These are phyloP conservation scores for Russula abietina DNA, from an alignment of 768 basidiomycete species.

Conservation along the genomic window DNA sequence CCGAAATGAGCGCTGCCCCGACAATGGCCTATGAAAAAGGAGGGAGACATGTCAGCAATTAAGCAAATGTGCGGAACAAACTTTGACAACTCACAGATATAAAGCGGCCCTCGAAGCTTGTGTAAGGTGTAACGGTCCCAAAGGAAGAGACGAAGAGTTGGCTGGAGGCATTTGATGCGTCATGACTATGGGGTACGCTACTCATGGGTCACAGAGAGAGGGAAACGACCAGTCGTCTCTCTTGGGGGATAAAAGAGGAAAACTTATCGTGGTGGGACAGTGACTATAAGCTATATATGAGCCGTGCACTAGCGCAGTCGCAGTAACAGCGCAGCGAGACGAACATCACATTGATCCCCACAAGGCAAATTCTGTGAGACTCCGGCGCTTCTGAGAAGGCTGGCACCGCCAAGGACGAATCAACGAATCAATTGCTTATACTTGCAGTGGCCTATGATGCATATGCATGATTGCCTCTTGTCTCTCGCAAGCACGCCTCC, in stretches of 20 bases:
- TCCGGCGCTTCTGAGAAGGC: too few relatives aligned
- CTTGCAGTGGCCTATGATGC: too few relatives aligned
- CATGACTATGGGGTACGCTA: background rate
- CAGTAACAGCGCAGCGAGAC: background rate
- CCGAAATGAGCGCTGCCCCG: conserved; percentile 28
- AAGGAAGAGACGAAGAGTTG: background rate
- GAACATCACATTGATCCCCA: background rate
- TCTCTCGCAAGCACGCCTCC: too few relatives aligned
- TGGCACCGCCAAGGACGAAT: too few relatives aligned
- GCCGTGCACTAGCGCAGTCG: too few relatives aligned
- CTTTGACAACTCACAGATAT: conserved; percentile 13
- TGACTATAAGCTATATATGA: background rate
- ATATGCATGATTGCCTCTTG: too few relatives aligned
- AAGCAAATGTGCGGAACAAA: background rate
- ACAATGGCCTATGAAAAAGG: conserved; percentile 27
- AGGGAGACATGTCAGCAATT: background rate
- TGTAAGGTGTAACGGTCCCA: background rate
- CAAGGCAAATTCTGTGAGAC: background rate
- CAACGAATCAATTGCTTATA: too few relatives aligned
- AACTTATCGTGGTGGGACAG: background rate
- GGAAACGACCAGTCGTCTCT: conserved; percentile 7
- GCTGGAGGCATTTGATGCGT: background rate
- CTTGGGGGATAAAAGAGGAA: too few relatives aligned
- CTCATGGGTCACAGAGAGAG: background rate
- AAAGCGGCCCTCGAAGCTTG: conserved; percentile 3